Conservation (phyloP, 768 basidiomycete species). For the Suillus tomentosus region DNA sequence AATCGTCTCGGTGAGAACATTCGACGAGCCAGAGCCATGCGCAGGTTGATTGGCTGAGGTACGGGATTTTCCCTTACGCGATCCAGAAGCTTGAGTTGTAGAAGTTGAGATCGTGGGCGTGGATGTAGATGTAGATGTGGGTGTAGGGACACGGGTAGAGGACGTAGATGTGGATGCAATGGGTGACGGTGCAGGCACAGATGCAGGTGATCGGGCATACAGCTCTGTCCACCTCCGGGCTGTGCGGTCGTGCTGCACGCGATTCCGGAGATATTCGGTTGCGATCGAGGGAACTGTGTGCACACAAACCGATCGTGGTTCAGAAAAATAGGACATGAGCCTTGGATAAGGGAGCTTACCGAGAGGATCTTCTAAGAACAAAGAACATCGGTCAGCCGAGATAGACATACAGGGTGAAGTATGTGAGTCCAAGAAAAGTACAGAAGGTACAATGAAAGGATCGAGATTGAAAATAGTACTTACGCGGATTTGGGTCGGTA, state of each 20-base stretch:
- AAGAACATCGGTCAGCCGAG: conserved; percentile 9
- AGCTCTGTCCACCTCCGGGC: conserved; percentile 78
- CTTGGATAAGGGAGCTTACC: conserved; percentile 41
- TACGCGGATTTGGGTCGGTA: conserved; percentile 93
- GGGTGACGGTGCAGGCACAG: conserved; percentile 18
- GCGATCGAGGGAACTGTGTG: conserved; percentile 72
- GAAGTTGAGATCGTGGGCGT: not conserved
- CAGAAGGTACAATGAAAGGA: not conserved
- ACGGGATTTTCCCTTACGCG: conserved; percentile 41
- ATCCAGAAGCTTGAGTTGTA: not conserved
- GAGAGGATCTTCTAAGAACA: conserved; percentile 62
- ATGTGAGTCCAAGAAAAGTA: not conserved
- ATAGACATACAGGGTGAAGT: conserved; percentile 8
- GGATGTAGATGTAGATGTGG: not conserved
- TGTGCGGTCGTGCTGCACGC: conserved; percentile 71
- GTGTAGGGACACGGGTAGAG: not conserved
- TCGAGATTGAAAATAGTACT: conserved; percentile 30
- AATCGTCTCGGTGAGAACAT: conserved; percentile 23
- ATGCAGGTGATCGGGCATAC: conserved; percentile 58
- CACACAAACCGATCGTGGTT: not conserved
- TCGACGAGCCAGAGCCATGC: conserved; percentile 17
- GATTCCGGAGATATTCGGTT: conserved; percentile 63
- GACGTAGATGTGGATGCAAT: not conserved
- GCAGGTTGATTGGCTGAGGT: conserved; percentile 15
- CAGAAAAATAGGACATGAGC: not conserved